These are phyloP conservation scores for Elasticomyces elasticus DNA, from an alignment of 495 filamentous ascomycete species.

Conservation along the genomic window DNA sequence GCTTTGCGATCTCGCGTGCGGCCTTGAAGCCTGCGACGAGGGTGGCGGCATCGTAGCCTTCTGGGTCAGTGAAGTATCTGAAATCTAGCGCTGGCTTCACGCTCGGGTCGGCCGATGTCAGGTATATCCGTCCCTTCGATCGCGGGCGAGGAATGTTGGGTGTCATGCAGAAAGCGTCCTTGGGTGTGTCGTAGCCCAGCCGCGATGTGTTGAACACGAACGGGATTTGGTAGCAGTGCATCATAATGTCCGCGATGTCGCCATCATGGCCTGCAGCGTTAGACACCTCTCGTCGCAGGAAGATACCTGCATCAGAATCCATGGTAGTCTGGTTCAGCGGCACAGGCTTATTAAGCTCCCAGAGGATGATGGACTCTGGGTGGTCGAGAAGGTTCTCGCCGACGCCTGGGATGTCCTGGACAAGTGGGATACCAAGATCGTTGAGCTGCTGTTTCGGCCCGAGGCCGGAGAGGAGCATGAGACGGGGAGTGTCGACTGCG, in stretches of 20 bases:
- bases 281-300: constrained; percentile 59
- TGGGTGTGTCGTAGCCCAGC: constrained; percentile 63
- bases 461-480: constrained; percentile 69
- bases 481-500: constrained; percentile 63
- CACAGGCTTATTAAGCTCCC: constrained; percentile 70
- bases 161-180: constrained; percentile 83
- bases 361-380: constrained; percentile 70
- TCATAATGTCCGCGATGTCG: constrained; percentile 70
- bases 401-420: constrained; percentile 64
- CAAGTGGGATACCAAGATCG: constrained; percentile 54
- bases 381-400: constrained; percentile 75
- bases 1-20: constrained; percentile 58
- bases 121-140: constrained; percentile 61
- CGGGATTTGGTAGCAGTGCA: constrained; percentile 87
- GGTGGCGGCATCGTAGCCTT: constrained; percentile 73
- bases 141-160: constrained; percentile 77
- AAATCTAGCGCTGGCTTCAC: constrained; percentile 78
- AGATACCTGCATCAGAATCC: constrained; percentile 78
- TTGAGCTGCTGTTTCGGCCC: constrained; percentile 57
- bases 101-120: constrained; percentile 58
- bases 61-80: constrained; percentile 77
- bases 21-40: constrained; percentile 67
- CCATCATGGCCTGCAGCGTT: constrained; percentile 55
- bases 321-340: constrained; percentile 70
- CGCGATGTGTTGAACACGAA: constrained; percentile 49